phyloP scores from a whole-genome alignment of 2,329 filamentous ascomycete genomes.

The Aspergillus udagawae region DNA sequence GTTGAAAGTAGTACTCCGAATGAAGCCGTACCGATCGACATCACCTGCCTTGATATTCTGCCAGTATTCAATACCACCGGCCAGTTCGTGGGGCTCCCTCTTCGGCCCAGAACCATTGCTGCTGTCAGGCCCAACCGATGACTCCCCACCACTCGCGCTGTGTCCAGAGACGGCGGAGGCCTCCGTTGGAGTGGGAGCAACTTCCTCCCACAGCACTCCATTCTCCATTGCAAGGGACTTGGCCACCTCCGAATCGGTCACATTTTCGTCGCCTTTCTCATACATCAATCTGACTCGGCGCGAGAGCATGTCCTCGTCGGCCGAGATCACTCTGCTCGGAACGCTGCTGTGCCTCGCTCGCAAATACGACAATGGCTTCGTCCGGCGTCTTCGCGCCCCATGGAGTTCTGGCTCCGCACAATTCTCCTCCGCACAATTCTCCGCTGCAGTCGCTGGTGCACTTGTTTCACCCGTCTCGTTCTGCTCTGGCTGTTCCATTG shows the following conservation, averaged over 20 bases:
- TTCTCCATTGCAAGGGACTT: conserved; percentile 35
- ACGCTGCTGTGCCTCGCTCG: conserved; percentile 35
- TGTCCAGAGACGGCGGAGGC: conserved; percentile 23
- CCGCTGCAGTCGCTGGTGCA: conserved; percentile 7
- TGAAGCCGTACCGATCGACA: conserved; percentile 65
- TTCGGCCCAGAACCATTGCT: conserved; percentile 33
- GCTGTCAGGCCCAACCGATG: conserved; percentile 25
- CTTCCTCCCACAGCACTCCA: conserved; percentile 40
- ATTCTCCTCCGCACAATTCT: too few species aligned
- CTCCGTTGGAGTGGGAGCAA: conserved; percentile 24
- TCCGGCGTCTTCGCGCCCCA: conserved; percentile 22
- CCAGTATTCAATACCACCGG: conserved; percentile 64
- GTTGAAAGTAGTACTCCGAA: conserved; percentile 34
- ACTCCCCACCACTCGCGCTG: conserved; percentile 24
- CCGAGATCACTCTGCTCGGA: conserved; percentile 52
- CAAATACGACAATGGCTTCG: conserved; percentile 34
- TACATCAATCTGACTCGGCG: conserved; percentile 63
- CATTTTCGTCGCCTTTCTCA: conserved; percentile 56
- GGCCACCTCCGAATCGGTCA: conserved; percentile 40
- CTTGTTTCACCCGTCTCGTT: conserved; percentile 1
- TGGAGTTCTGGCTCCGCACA: conserved; percentile 15
- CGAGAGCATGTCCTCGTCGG: conserved; percentile 61
- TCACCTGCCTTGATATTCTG: conserved; percentile 55
- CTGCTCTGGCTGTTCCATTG: conserved; percentile 4
- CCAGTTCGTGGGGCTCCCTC: conserved; percentile 54